Conservation (phyloP, 331 rosid genomes). For the Dryas integrifolia region DNA sequence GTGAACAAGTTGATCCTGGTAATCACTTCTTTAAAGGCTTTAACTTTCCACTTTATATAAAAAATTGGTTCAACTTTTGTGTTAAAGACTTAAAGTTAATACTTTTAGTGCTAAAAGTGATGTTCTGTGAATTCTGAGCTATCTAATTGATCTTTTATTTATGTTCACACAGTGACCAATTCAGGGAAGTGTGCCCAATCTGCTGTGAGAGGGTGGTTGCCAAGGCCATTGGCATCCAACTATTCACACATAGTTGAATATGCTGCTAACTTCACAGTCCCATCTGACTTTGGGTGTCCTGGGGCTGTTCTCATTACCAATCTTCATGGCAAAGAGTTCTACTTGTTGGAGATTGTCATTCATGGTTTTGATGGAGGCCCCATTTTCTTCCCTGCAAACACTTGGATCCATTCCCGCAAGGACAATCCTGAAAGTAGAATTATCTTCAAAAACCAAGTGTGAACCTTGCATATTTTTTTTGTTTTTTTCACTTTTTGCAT, state of each 20-base stretch:
- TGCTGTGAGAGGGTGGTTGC: conserved; percentile 74
- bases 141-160: neutral
- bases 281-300: conserved; percentile 62
- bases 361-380: conserved; percentile 77
- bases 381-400: conserved; percentile 78
- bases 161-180: conserved; percentile 48
- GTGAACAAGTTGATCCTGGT: conserved; percentile 76
- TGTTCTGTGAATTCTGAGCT: neutral
- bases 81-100: neutral
- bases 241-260: conserved; percentile 57
- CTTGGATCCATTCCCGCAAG: conserved; percentile 80
- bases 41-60: neutral
- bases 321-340: conserved; percentile 74
- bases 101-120: neutral
- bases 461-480: conserved; percentile 3
- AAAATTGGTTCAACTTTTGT: too few relatives aligned
- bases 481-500: neutral
- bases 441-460: conserved; percentile 77
- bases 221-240: conserved; percentile 53
- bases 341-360: conserved; percentile 57
- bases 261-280: conserved; percentile 59
- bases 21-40: neutral
- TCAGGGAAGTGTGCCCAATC: conserved; percentile 56
- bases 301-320: conserved; percentile 80
- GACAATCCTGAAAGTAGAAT: conserved; percentile 66